Percentiles rank a stretch among this genome's conserved stretches.
These are phyloP conservation scores for Platanus orientalis DNA, from an alignment of 164 flowering plant species.

Conservation along the genomic window DNA sequence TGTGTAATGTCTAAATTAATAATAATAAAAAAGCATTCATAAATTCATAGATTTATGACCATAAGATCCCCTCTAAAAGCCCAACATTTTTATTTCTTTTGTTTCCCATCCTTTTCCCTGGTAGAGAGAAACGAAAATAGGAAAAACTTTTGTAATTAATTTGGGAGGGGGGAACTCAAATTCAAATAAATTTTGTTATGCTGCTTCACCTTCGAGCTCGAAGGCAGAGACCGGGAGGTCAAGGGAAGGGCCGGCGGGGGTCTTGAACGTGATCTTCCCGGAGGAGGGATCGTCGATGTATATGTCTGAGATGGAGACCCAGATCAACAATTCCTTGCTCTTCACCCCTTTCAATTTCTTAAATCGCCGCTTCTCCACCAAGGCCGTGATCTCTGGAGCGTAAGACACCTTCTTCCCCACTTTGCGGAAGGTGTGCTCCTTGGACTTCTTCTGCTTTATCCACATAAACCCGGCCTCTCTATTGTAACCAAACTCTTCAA, in stretches of 20 bases:
- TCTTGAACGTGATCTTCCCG: no score
- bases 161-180: no score
- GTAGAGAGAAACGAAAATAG: no score
- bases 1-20: no score
- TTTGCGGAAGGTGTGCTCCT: constrained; percentile 44
- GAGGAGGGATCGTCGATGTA: constrained; percentile 10
- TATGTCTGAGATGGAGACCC: constrained; percentile 28
- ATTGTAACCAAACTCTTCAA: constrained; percentile 49
- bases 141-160: no score
- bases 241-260: constrained; percentile 27
- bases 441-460: constrained; percentile 60
- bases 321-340: constrained; percentile 30
- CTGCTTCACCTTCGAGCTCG: constrained; percentile 24
- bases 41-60: no score
- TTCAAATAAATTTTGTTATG: no score
- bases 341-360: constrained; percentile 28
- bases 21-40: no score
- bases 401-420: constrained; percentile 45
- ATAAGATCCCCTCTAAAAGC: not conserved
- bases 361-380: constrained; percentile 12
- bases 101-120: no score
- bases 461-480: constrained; percentile 61
- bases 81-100: no score
- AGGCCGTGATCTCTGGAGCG: constrained; percentile 25
- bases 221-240: constrained; percentile 40